Conservation (phyloP, 2,329 filamentous ascomycete genomes). For the Fusarium buharicum region DNA sequence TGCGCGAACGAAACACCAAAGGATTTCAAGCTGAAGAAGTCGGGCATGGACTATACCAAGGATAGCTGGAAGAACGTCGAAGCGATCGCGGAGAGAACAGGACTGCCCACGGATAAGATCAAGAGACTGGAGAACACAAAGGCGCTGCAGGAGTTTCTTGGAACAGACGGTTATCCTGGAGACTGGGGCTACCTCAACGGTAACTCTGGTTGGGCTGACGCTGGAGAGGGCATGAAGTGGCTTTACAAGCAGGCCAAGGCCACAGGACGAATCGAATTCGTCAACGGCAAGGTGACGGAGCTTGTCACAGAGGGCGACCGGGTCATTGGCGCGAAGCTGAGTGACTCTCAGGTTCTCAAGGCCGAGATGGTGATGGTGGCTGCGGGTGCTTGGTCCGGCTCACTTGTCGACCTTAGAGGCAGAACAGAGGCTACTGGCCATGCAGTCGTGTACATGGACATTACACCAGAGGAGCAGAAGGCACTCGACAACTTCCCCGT, state of each 20-base stretch:
- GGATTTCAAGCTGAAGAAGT: constrained; percentile 50
- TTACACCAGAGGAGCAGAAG: constrained; percentile 77
- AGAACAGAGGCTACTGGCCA: constrained; percentile 85
- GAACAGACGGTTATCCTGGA: constrained; percentile 64
- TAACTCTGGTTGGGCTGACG: constrained; percentile 82
- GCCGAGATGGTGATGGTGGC: constrained; percentile 83
- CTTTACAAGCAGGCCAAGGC: constrained; percentile 64
- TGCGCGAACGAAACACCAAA: constrained; percentile 61
- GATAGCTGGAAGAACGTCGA: constrained; percentile 71
- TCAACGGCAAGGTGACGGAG: constrained; percentile 60
- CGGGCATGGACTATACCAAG: constrained; percentile 67
- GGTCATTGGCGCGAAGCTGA: constrained; percentile 64
- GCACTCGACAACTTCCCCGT: constrained; percentile 74
- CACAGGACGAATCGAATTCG: constrained; percentile 66
- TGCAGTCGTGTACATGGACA: constrained; percentile 77
- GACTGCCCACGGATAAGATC: constrained; percentile 53
- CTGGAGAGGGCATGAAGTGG: constrained; percentile 75
- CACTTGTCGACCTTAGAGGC: constrained; percentile 80
- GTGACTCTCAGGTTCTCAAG: constrained; percentile 51
- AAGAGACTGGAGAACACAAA: constrained; percentile 57
- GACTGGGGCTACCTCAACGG: constrained; percentile 79
- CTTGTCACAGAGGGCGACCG: constrained; percentile 54
- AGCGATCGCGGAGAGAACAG: constrained; percentile 56
- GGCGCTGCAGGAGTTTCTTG: constrained; percentile 58
- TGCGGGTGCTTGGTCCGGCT: constrained; percentile 86